phyloP scores from a whole-genome alignment of 768 basidiomycete genomes.

The Leccinum longicurvipes region DNA sequence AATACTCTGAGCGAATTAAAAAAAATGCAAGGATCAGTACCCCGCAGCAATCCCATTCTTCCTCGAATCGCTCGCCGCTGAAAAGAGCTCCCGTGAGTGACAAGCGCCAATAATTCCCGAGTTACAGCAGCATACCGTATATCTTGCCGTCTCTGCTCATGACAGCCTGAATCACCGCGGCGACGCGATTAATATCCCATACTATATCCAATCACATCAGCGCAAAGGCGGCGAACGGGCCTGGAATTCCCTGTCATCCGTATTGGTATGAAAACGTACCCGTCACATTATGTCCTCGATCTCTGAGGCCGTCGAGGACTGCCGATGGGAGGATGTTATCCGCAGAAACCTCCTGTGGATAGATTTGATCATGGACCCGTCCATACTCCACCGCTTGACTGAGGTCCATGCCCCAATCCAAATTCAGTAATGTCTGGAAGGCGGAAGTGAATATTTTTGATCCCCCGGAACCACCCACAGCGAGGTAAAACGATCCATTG shows the following conservation, averaged over 20 bases:
- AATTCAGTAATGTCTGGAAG: conserved; percentile 74
- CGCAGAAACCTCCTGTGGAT: conserved; percentile 56
- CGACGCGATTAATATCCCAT: conserved; percentile 64
- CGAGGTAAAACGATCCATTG: conserved; percentile 70
- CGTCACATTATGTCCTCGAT: conserved; percentile 69
- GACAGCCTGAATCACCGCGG: conserved; percentile 74
- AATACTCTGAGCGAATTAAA: neutral
- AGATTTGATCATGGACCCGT: conserved; percentile 84
- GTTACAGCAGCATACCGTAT: conserved; percentile 48
- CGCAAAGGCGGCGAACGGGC: neutral
- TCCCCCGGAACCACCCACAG: conserved; percentile 86
- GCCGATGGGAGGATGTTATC: conserved; percentile 59
- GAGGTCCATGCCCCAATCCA: conserved; percentile 75
- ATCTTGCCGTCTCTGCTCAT: conserved; percentile 48
- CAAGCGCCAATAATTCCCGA: neutral
- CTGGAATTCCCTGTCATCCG: neutral
- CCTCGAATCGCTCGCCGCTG: conserved; percentile 87
- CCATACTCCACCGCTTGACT: conserved; percentile 81
- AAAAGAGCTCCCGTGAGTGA: neutral
- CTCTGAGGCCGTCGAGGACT: conserved; percentile 52
- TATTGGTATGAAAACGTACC: conserved; percentile 36
- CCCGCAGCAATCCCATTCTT: conserved; percentile 92
- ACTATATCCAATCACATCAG: conserved; percentile 35
- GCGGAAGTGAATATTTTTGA: conserved; percentile 78
- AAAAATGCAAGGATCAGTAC: conserved; percentile 43